Conservation (phyloP, 225 moss, liverwort and hornwort species). For the Asterella californica region DNA sequence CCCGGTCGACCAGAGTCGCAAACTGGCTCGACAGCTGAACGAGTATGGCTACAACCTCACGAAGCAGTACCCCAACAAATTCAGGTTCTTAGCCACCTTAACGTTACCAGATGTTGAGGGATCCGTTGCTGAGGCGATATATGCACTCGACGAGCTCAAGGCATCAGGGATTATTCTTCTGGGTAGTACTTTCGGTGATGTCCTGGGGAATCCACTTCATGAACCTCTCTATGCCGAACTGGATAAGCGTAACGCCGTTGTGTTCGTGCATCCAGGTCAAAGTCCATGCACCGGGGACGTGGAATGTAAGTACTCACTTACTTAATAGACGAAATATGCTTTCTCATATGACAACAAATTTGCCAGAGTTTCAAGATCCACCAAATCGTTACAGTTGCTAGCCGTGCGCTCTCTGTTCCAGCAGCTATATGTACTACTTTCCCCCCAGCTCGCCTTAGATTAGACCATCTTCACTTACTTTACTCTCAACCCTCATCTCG, state of each 20-base stretch:
- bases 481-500: not conserved
- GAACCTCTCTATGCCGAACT: slow-evolving; percentile 26
- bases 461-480: not conserved
- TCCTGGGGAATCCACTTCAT: slow-evolving; percentile 16
- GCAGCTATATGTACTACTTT: too few species aligned
- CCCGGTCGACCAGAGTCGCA: slow-evolving; percentile 16
- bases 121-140: slow-evolving; percentile 29
- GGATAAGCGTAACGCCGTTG: slow-evolving; percentile 22
- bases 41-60: slow-evolving; percentile 31
- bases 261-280: slow-evolving; percentile 31
- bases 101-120: slow-evolving; percentile 36
- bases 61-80: slow-evolving; percentile 14
- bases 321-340: too few species aligned
- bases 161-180: slow-evolving; percentile 22
- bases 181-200: slow-evolving; percentile 19
- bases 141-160: slow-evolving; percentile 30
- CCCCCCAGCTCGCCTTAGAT: too few species aligned
- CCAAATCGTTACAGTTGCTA: too few species aligned
- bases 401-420: too few species aligned
- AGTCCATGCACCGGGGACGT: slow-evolving; percentile 14
- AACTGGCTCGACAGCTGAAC: slow-evolving; percentile 25
- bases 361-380: too few species aligned
- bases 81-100: slow-evolving; percentile 31
- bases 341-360: too few species aligned
- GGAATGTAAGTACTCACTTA: not conserved